Evolutionary conservation across 139 green algal species (phyloP), one percentile per base, ranked within the genome.

Genomic region (Edaphochlamys debaryana): DNA sequence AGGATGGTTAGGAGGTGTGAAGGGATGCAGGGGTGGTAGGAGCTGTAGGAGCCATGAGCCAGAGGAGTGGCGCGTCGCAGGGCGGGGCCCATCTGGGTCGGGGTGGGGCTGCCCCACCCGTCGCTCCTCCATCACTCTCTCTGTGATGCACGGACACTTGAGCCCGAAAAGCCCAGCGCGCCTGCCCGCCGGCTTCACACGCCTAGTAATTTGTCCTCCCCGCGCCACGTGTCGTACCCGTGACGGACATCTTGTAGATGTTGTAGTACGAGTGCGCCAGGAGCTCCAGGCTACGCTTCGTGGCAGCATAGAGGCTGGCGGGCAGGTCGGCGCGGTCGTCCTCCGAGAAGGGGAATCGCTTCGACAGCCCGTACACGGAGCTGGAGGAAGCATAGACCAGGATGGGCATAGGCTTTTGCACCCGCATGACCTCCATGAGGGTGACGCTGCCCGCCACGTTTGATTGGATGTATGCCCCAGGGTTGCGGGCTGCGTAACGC

Each of bases 311-410:
- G 37, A 98, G 87, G 23, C 73, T 91, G 32, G 94, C 90, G 0
- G 93, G 93, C 15, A 50, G 48, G 76, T 93, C 91, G 6, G 90
- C 93, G 4, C 85, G 54, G 79, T 96, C 93, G 15, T 82, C 67
- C 83, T 97, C 79, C 6, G 56, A 79, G 54, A 79, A 79, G 2
- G 92, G 82, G 38, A 88, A 82, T 79, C 93, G 92, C 27, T 67
- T 91, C 69, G 92, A 93, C n/a, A 94, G 73, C 0, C 94, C 94
- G 79, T 98, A 98, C 30, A 98, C 94, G 54, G 79, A 92, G 70
- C 74, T 92, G 8, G 86, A 93, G 17, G 90, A 95, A 4, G 94
- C 94, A 73, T 94, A 97, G 0, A 97, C 87, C 17, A 98, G 78
- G 19, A 80, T 69, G 1, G 92, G 94, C 82, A 90, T 90, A 30